Conservation (phyloP, 1,284 basidiomycete species). For the Tranzscheliella williamsii region DNA sequence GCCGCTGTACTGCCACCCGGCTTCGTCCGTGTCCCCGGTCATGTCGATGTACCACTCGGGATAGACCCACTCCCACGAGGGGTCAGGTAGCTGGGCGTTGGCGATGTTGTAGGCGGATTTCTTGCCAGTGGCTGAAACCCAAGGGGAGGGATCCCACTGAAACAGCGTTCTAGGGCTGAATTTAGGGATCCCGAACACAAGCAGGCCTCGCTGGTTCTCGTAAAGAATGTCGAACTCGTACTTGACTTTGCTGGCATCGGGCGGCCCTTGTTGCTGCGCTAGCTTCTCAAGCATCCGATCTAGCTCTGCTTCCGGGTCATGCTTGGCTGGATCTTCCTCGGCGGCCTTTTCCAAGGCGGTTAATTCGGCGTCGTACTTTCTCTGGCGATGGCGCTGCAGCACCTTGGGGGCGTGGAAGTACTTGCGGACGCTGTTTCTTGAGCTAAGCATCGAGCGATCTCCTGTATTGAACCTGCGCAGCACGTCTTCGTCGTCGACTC, state of each 20-base stretch:
- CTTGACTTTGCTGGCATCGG: slow-evolving; percentile 31
- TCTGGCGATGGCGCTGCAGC: slow-evolving; percentile 29
- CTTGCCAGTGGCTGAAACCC: slow-evolving; percentile 42
- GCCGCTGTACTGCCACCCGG: slow-evolving; percentile 59
- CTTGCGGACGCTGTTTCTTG: slow-evolving; percentile 29
- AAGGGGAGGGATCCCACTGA: slow-evolving; percentile 55
- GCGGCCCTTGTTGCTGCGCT: slow-evolving; percentile 34
- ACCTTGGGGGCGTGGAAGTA: slow-evolving; percentile 27
- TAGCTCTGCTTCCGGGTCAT: slow-evolving; percentile 39
- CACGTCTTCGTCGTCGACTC: slow-evolving; percentile 9
- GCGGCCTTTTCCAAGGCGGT: slow-evolving; percentile 15
- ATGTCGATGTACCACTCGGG: slow-evolving; percentile 59
- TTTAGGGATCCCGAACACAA: slow-evolving; percentile 57
- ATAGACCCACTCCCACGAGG: slow-evolving; percentile 60
- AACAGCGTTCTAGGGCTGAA: slow-evolving; percentile 56
- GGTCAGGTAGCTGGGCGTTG: slow-evolving; percentile 58
- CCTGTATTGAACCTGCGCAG: slow-evolving; percentile 11
- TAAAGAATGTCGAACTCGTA: slow-evolving; percentile 58
- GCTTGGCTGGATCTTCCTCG: slow-evolving; percentile 11
- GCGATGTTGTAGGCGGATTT: slow-evolving; percentile 54
- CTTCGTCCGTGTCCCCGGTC: slow-evolving; percentile 59
- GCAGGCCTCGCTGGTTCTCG: slow-evolving; percentile 57
- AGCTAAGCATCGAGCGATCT: slow-evolving; percentile 26
- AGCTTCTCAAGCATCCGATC: slow-evolving; percentile 42
- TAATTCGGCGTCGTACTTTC: slow-evolving; percentile 38